These are phyloP conservation scores for Gryganskiella cystojenkinii DNA, from an alignment of 192 early-diverging fungal species.

Conservation along the genomic window DNA sequence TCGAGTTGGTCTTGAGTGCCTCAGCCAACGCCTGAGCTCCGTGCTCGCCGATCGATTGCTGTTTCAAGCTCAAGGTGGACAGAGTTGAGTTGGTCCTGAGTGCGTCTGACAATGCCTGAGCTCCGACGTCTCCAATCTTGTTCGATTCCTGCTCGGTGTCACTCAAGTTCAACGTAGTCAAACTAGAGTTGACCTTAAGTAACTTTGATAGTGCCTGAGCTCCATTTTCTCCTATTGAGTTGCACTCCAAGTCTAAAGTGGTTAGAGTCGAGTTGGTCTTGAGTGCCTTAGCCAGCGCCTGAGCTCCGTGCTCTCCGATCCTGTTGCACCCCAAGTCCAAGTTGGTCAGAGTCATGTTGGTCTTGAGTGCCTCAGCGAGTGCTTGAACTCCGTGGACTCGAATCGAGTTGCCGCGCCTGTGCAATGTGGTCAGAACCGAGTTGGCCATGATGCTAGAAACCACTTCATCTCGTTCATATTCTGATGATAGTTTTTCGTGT, in stretches of 20 bases:
- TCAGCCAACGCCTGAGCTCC: no score
- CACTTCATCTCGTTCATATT: no score
- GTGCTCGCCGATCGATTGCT: no score
- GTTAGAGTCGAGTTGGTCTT: no score
- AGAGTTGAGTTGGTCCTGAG: conserved; percentile 4
- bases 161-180: not conserved
- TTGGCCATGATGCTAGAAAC: conserved; percentile 1
- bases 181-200: conserved; percentile 1
- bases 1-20: no score
- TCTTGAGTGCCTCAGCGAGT: conserved; percentile 1
- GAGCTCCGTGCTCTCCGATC: no score
- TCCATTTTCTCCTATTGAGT: no score
- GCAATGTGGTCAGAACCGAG: not conserved
- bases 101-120: not conserved
- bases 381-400: not conserved
- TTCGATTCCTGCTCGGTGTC: no score
- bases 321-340: not conserved
- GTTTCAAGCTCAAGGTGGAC: not conserved
- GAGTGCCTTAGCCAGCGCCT: no score
- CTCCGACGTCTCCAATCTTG: not conserved
- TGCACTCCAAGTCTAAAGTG: no score
- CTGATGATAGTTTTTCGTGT: no score
- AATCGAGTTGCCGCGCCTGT: not conserved
- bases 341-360: not conserved
- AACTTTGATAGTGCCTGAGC: not conserved